Evolutionary conservation across 2,329 filamentous ascomycete species (phyloP), one percentile per base, ranked within the genome.

Genomic region (Didymellaceae sp.): DNA sequence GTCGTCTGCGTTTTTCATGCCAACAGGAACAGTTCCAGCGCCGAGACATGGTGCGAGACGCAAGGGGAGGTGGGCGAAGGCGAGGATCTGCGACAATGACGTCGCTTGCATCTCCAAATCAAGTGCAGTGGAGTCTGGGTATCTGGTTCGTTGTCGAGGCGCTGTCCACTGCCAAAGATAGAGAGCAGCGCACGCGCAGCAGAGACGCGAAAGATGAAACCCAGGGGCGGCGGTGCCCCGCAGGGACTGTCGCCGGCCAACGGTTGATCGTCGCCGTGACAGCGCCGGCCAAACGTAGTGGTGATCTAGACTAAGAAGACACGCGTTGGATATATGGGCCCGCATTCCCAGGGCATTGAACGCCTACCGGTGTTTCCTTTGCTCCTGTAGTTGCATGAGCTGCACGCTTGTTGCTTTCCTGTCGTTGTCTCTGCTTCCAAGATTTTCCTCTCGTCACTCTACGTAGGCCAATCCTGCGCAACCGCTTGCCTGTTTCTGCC

Each of bases 401-500:
- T 41, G 37, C 33, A 47, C 45, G 11, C 45, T 38, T 35, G 35
- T 42, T 30, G 18, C 21, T 10, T 37, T 40, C 24, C 21, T 31
- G 30, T 41, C 22, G 18, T 16, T 28, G 26, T 11, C 11, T 25
- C 11, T 11, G 11, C 26, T 28, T 28, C 26, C 26, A 28, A 13
- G n/a, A n/a, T n/a, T n/a, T n/a, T n/a, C n/a, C n/a, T 30, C 30
- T 34, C 24, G 37, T 40, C 37, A 39, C 37, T 24, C 21, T 28
- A n/a, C n/a, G n/a, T n/a, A 16, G 25, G 37, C 30, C 41, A 39
- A 34, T 50, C 34, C 41, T 40, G 18, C 50, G 35, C n/a, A 34
- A 43, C 31, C 50, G 53, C 55, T 46, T 61, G 52, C 54, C 57
- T 45, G 24, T 48, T 54, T 49, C 54, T 42, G 32, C 53, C 43